These are phyloP conservation scores for Gossypium thurberi DNA, from an alignment of 345 rosid genomes.

Conservation along the genomic window DNA sequence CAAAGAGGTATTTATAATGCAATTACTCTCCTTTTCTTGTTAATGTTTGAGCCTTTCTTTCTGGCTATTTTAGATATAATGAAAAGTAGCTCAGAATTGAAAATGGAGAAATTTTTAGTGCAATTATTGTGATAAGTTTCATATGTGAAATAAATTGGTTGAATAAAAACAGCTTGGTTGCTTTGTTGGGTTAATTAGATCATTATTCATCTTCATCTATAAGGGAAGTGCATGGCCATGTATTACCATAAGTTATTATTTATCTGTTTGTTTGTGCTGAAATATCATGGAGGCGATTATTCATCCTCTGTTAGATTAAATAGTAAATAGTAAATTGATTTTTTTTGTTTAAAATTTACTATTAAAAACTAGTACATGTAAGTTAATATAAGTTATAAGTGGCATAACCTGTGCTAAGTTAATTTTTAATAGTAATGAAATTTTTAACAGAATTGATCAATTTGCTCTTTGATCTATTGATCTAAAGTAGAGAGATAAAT, in stretches of 20 bases:
- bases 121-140: background rate
- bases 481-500: too few species aligned
- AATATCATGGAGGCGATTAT: background rate
- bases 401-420: too few species aligned
- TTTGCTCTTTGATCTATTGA: too few species aligned
- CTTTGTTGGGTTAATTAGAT: background rate
- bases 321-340: too few species aligned
- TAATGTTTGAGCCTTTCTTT: background rate
- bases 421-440: too few species aligned
- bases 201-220: background rate
- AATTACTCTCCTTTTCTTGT: background rate
- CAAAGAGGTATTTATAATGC: constrained; percentile 25
- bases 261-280: background rate
- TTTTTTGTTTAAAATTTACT: too few species aligned
- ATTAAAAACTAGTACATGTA: too few species aligned
- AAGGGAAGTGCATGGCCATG: background rate
- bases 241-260: background rate
- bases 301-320: too few species aligned
- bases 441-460: too few species aligned
- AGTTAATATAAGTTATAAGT: too few species aligned
- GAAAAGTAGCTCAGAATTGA: background rate
- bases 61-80: background rate
- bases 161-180: background rate
- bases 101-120: background rate
- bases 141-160: background rate